Evolutionary conservation across 768 basidiomycete species (phyloP), one percentile per base, ranked within the genome.

Genomic region (Boletus coccyginus): DNA sequence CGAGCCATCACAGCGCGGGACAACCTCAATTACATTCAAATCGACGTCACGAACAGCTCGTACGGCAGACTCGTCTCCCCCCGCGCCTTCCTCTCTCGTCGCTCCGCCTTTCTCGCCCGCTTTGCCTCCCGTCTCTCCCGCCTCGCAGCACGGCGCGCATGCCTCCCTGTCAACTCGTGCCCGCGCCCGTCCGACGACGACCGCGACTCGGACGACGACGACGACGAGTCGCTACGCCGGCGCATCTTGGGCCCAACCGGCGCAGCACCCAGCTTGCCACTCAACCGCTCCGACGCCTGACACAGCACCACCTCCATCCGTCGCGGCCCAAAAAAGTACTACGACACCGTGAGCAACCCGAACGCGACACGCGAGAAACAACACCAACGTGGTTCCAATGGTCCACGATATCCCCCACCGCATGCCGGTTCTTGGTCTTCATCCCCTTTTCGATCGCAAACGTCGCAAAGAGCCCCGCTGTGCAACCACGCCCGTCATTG

Each of bases 341-440:
- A 44, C 45, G 17, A 45, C 36, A 11, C 6, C 2, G 24, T 32
- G 5, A 60, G n/a, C n/a, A n/a, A n/a, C n/a, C n/a, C n/a, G n/a
- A n/a, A n/a, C n/a, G n/a, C n/a, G n/a, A n/a, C n/a, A n/a, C n/a
- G n/a, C n/a, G n/a, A n/a, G n/a, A n/a, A n/a, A n/a, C n/a, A n/a
- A n/a, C n/a, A n/a, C n/a, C n/a, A n/a, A n/a, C 82, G 40, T 79
- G 73, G 55, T 83, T 83, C 82, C 82, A 83, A 51, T 70, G 66
- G 50, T 78, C 77, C 16, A 83, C 64, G 1, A 78, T 51, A 19
- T 79, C 70, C 11, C 71, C 73, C 13, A 77, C 78, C 2, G 75
- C 72, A 2, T 60, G 62, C 0, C 66, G 61, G 61, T 78, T 81
- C 71, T 66, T 73, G 44, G 39, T 67, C 66, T 60, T 74, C 74